Evolutionary conservation across 1,139 yeast genomes (phyloP).

Genomic region (Pichia sp.): DNA sequence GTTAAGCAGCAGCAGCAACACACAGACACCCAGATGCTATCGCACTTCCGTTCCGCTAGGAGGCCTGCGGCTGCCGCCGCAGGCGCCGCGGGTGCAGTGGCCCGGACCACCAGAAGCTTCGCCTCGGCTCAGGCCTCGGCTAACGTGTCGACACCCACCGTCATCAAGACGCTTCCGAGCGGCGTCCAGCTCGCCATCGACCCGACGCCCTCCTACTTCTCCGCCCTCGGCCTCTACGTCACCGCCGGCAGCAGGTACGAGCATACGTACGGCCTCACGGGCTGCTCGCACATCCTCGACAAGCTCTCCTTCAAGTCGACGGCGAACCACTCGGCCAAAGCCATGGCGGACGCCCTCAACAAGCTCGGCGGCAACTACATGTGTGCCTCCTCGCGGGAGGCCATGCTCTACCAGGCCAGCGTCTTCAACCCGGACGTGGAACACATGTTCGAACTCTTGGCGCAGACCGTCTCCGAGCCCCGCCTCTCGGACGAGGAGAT

Average conservation of each 20-base stretch:
- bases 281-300: slow-evolving; percentile 80
- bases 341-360: slow-evolving; percentile 74
- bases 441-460: slow-evolving; percentile 68
- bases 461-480: slow-evolving; percentile 80
- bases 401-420: slow-evolving; percentile 89
- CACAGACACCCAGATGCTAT: neutral
- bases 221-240: slow-evolving; percentile 84
- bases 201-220: slow-evolving; percentile 83
- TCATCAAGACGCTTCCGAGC: slow-evolving; percentile 49
- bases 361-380: slow-evolving; percentile 90
- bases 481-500: slow-evolving; percentile 64
- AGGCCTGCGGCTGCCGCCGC: too few species aligned
- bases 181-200: slow-evolving; percentile 84
- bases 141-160: slow-evolving; percentile 16
- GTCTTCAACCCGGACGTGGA: slow-evolving; percentile 87
- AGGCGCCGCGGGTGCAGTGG: too few species aligned
- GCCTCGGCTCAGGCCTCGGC: neutral
- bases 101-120: too few species aligned
- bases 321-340: slow-evolving; percentile 50
- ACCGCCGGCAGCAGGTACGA: slow-evolving; percentile 91
- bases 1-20: neutral
- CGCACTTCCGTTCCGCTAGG: neutral
- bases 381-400: slow-evolving; percentile 89
- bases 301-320: slow-evolving; percentile 87
- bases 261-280: slow-evolving; percentile 45